Evolutionary conservation across 257 asterid genomes (phyloP), one percentile per base, ranked within the genome.

Genomic region (Ehretia macrophylla): DNA sequence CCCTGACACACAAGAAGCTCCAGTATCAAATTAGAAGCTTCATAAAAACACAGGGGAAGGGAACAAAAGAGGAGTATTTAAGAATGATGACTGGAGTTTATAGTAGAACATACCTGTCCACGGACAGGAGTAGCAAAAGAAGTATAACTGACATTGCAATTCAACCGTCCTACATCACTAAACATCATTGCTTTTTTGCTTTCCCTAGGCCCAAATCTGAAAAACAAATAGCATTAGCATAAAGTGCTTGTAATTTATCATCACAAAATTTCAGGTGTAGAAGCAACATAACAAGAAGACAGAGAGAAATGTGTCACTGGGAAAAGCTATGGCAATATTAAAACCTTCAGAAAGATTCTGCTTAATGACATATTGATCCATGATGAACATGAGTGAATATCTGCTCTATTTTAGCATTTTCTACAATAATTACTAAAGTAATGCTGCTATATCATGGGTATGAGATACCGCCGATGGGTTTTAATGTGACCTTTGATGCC

Each of bases 101-200:
- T 42, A 45, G 42, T 21, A 44, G 56, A 63, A 63, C 58, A 55
- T 65, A 91, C 98, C 96, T 83, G 97, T 48, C 87, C 85, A 69
- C 82, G 94, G 57, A 65, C 52, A 4, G 95, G 75, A 45, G 90
- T 69, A 63, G 97, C 85, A 77, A 93, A 93, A 56, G 90, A 71
- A 17, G 99, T 76, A 75, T 85, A 93, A 75, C 78, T 84, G 72
- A 93, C 83, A 62, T 83, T 81, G 79, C 97, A 93, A 73, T 92
- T 92, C 70, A 92, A 70, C 61, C 99, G 81, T 54, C 99, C 99
- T 3, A 75, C 77, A 71, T 81, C 90, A 68, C 94, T 86, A 73
- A 89, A 93, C 87, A 76, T 66, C 97, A 89, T 88, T 65, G 99
- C 99, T 77, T 93, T 93, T 82, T 93, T 93, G 75, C 97, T 93